Evolutionary conservation across 2,329 filamentous ascomycete species (phyloP), one percentile per base, ranked within the genome.

Genomic region (Aspergillus hortae): DNA sequence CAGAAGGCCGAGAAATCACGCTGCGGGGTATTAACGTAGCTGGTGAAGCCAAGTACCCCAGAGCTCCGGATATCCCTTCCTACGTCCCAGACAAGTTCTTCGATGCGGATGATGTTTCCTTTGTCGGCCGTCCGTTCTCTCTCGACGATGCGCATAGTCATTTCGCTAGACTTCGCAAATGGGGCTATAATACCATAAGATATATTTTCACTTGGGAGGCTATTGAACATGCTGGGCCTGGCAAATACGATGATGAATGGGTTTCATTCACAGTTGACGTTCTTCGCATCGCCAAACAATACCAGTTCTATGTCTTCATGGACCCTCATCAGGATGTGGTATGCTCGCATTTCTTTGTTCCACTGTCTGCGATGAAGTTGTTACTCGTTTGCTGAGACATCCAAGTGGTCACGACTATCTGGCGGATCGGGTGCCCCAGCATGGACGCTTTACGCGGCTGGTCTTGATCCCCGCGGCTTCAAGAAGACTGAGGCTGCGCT

Each of bases 141-240:
- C 80, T 89, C 44, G 84, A 89, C 46, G 90, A 96, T 60, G 90
- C 94, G 1, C 87, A 90, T 63, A 78, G 82, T 14, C 94, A 99
- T 70, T 96, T 99, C 70, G 82, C 89, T 11, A 83, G 92, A 41
- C 74, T 99, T 58, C 89, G 87, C 63, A 86, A 88, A 64, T 96
- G 87, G 78, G 94, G 94, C 12, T 99, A 95, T 79, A 99, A 97
- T 71, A 92, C 90, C 0, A 92, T 99, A 60, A 84, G 94, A 67
- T 99, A 99, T 72, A 79, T 99, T 61, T 99, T 97, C 68, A 97
- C 94, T 0, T 99, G 94, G 94, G 94, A 99, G 73, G 92, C 94
- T n/a, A 88, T 99, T 68, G 94, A 99, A 73, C 88, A 94, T 53
- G 86, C 85, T 1, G 92, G 92, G 0, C 94, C 95, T 0, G 90